Conservation (phyloP, 2,329 filamentous ascomycete genomes). For the Whalleya microplaca region DNA sequence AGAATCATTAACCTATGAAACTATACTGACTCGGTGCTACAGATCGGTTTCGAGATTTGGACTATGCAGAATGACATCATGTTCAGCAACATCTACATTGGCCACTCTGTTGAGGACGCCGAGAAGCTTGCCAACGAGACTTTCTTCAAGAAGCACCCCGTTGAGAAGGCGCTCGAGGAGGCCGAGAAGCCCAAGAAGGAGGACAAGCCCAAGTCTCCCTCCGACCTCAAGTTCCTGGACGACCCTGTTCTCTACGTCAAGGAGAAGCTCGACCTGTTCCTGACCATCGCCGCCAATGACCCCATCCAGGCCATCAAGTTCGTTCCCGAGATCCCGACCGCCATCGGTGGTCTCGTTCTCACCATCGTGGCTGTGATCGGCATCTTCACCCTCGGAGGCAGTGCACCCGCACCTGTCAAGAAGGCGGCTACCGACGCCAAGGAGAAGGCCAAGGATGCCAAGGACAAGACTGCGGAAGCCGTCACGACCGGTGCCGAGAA, state of each 20-base stretch:
- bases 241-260: slow-evolving; percentile 86
- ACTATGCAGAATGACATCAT: slow-evolving; percentile 99
- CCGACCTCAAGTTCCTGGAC: slow-evolving; percentile 84
- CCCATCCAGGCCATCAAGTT: slow-evolving; percentile 84
- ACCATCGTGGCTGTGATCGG: slow-evolving; percentile 73
- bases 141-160: slow-evolving; percentile 83
- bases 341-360: slow-evolving; percentile 70
- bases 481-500: slow-evolving; percentile 68
- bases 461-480: slow-evolving; percentile 70
- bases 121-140: slow-evolving; percentile 87
- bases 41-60: slow-evolving; percentile 99
- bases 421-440: slow-evolving; percentile 66
- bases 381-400: slow-evolving; percentile 65
- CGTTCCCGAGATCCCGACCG: slow-evolving; percentile 88
- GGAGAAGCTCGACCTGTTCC: slow-evolving; percentile 92
- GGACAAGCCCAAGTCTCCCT: slow-evolving; percentile 68
- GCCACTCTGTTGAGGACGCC: slow-evolving; percentile 92
- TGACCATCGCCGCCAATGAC: slow-evolving; percentile 79
- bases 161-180: slow-evolving; percentile 81
- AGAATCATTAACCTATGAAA: slow-evolving; percentile 1
- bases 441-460: slow-evolving; percentile 75
- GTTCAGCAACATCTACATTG: slow-evolving; percentile 99
- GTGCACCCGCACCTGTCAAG: slow-evolving; percentile 73
- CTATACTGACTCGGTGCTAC: slow-evolving; percentile 19
- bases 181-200: slow-evolving; percentile 77